These are phyloP conservation scores for Vaucheria bursata DNA, from an alignment of 352 stramenopile genomes.

Conservation along the genomic window DNA sequence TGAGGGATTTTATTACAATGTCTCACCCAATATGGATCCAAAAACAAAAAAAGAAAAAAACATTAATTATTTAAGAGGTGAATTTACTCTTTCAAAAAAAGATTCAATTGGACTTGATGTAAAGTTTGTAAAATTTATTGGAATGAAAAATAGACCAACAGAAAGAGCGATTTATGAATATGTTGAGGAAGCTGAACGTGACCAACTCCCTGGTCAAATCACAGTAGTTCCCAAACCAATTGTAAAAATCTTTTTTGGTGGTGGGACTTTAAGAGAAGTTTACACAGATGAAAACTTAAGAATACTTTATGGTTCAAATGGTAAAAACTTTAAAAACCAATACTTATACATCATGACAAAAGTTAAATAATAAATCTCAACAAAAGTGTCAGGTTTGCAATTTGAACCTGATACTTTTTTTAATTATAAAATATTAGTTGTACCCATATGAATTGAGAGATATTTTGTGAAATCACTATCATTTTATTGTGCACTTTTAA, in stretches of 20 bases:
- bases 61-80: conserved; percentile 1
- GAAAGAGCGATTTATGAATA: conserved; percentile 1
- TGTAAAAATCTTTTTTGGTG: conserved; percentile 1
- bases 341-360: background rate
- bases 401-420: too few relatives aligned
- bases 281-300: conserved; percentile 1
- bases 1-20: conserved; percentile 1
- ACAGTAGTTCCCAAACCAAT: background rate
- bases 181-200: background rate
- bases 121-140: conserved; percentile 5
- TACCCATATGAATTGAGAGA: too few relatives aligned
- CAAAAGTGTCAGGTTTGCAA: too few relatives aligned
- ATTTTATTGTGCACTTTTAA: too few relatives aligned
- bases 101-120: conserved; percentile 1
- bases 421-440: too few relatives aligned
- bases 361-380: background rate
- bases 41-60: conserved; percentile 9
- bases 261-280: conserved; percentile 2
- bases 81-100: background rate
- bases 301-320: conserved; percentile 1
- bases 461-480: too few relatives aligned
- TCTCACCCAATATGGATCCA: background rate
- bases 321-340: background rate
- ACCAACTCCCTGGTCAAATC: background rate
- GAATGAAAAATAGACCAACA: background rate